Evolutionary conservation across 1,284 basidiomycete species (phyloP).

Genomic region (Flammula alnicola): DNA sequence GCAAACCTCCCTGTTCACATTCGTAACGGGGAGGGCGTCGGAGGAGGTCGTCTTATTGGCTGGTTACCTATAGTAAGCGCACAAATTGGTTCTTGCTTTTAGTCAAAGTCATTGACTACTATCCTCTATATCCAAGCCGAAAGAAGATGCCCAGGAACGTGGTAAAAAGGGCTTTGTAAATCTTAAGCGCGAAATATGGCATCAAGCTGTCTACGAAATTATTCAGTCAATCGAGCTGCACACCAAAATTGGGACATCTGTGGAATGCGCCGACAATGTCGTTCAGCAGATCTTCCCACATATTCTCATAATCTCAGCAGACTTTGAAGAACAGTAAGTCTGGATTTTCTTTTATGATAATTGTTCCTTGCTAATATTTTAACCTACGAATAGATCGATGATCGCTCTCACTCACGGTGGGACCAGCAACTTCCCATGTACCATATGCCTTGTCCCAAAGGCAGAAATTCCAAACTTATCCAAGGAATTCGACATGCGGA

Average conservation of each 20-base stretch:
- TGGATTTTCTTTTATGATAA: neutral
- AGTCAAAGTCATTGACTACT: neutral
- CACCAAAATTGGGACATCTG: constrained; percentile 25
- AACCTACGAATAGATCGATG: constrained; percentile 22
- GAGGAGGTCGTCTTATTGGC: constrained; percentile 43
- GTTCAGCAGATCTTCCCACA: constrained; percentile 28
- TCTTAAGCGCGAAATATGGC: constrained; percentile 38
- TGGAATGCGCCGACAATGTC: constrained; percentile 28
- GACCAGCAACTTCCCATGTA: constrained; percentile 33
- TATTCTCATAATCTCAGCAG: constrained; percentile 38
- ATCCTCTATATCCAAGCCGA: constrained; percentile 16
- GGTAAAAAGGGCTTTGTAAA: constrained; percentile 29
- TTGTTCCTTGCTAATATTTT: neutral
- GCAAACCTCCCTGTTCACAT: constrained; percentile 42
- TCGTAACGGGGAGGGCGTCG: constrained; percentile 38
- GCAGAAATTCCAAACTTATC: constrained; percentile 29
- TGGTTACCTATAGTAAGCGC: constrained; percentile 47
- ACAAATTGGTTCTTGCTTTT: neutral
- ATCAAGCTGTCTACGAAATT: constrained; percentile 29
- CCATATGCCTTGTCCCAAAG: constrained; percentile 35
- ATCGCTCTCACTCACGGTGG: constrained; percentile 37
- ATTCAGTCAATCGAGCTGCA: constrained; percentile 26
- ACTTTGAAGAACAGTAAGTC: constrained; percentile 44
- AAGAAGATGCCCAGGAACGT: constrained; percentile 21
- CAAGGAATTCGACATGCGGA: constrained; percentile 14